phyloP scores from a whole-genome alignment of 352 stramenopile genomes.

The Phytophthora cactorum region DNA sequence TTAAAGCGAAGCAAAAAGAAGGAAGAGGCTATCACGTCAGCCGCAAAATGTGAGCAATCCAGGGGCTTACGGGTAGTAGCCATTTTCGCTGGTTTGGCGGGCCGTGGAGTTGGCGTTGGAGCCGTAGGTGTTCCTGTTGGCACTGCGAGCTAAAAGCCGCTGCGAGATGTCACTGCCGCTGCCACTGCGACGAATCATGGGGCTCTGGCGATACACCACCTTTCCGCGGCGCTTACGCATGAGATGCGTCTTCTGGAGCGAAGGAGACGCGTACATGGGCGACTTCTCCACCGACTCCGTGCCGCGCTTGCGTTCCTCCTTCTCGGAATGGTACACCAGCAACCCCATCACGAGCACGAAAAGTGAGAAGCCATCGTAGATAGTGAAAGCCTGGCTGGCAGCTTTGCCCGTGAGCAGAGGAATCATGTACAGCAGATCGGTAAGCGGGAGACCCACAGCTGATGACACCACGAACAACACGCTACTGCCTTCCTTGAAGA shows the following conservation, averaged over 20 bases:
- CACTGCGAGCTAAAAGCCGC: conserved; percentile 60
- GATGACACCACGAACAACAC: conserved; percentile 90
- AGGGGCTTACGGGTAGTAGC: conserved; percentile 1
- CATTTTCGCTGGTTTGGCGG: conserved; percentile 20
- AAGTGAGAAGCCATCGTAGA: conserved; percentile 90
- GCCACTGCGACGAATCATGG: conserved; percentile 61
- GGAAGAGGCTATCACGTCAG: conserved; percentile 2
- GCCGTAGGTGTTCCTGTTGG: conserved; percentile 63
- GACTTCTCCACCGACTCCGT: conserved; percentile 79
- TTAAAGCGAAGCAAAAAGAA: conserved; percentile 17
- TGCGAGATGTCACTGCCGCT: conserved; percentile 61
- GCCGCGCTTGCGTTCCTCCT: conserved; percentile 74
- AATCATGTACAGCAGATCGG: conserved; percentile 87
- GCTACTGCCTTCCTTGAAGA: conserved; percentile 90
- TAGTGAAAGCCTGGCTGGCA: conserved; percentile 78
- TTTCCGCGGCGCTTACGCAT: conserved; percentile 85
- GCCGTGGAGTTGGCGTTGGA: conserved; percentile 33
- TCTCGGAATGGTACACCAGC: conserved; percentile 89
- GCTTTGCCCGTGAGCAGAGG: conserved; percentile 72
- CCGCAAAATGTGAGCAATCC: conserved; percentile 1
- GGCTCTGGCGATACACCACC: conserved; percentile 85
- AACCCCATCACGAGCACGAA: conserved; percentile 88
- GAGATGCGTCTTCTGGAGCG: conserved; percentile 82
- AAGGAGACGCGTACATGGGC: conserved; percentile 87
- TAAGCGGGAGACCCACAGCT: conserved; percentile 80